These are phyloP conservation scores for Cinnamomum chago DNA, from an alignment of 164 flowering plant species.

Conservation along the genomic window DNA sequence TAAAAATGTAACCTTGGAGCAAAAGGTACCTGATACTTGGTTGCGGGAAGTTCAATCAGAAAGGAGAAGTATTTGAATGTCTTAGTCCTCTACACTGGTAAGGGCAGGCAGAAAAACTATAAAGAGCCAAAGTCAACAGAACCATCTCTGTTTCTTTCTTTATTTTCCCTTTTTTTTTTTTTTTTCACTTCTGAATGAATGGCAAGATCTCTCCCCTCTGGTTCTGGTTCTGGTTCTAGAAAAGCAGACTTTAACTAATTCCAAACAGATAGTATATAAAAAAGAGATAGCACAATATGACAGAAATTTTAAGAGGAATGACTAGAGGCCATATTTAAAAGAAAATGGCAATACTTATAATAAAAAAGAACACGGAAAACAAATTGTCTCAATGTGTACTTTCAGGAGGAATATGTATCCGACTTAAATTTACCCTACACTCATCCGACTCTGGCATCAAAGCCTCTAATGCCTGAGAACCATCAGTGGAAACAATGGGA, in stretches of 20 bases:
- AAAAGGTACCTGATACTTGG: neutral
- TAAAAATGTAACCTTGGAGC: no score
- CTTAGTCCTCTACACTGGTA: neutral
- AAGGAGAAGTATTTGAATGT: neutral
- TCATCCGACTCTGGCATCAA: slow-evolving; percentile 50
- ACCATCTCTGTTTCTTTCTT: neutral
- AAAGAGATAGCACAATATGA: neutral
- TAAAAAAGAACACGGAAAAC: slow-evolving; percentile 10
- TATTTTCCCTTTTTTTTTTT: no score
- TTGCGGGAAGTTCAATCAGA: neutral
- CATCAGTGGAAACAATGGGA: slow-evolving; percentile 31
- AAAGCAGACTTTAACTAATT: neutral
- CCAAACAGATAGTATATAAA: neutral
- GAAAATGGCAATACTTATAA: neutral
- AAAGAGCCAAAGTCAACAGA: neutral
- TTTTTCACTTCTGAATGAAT: no score
- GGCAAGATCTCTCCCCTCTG: no score
- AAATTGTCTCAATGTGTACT: slow-evolving; percentile 93
- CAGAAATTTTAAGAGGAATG: neutral
- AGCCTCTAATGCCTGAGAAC: slow-evolving; percentile 42
- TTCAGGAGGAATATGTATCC: slow-evolving; percentile 93
- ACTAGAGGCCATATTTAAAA: neutral
- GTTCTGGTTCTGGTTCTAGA: neutral
- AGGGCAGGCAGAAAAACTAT: neutral
- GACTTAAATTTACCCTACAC: slow-evolving; percentile 69